Evolutionary conservation across 306 rosid species (phyloP), one percentile per base, ranked within the genome.

Genomic region (Calophaca sinica): DNA sequence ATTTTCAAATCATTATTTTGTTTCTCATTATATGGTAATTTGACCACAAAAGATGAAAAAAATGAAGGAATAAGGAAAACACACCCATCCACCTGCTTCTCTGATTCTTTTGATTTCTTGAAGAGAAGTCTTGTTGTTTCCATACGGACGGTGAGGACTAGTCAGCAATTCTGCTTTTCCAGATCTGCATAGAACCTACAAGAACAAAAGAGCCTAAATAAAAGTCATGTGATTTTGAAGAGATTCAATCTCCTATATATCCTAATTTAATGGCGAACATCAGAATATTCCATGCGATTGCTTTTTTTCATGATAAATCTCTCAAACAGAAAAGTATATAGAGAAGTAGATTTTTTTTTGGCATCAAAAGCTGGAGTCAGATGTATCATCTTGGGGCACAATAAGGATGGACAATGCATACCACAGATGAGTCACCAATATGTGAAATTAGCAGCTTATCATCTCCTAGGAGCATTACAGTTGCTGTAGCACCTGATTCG

Each of bases 61-160:
- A 68, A 64, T 70, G 44, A 68, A 73, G 76, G 87, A 88, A 86
- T 35, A 57, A 79, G 89, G 86, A 81, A 84, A 90, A 94, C 97
- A 92, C 97, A 94, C 99, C 99, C 99, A 94, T 90, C 99, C 99
- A 88, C 99, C 98, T 92, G 97, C 99, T 72, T 92, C 96, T 89
- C 97, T 88, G 84, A 94, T 86, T 89, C 99, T 94, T 86, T 55
- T 90, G 74, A 94, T 87, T 82, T 94, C 99, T 87, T 90, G 89
- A 39, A 92, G 93, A 73, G 96, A 86, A 74, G 50, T 75, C 61
- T 72, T 89, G 89, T 89, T 92, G 82, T 77, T 94, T 84, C 99
- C 99, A 72, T 89, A 90, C 10, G 99, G 99, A 71, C 99, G 83
- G 81, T 94, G 99, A 62, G 98, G 93, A 81, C 78, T 84, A 39